Evolutionary conservation across 495 filamentous ascomycete genomes (phyloP), one percentile per base, ranked within the genome.

Genomic region (Friedmanniomyces simplex): DNA sequence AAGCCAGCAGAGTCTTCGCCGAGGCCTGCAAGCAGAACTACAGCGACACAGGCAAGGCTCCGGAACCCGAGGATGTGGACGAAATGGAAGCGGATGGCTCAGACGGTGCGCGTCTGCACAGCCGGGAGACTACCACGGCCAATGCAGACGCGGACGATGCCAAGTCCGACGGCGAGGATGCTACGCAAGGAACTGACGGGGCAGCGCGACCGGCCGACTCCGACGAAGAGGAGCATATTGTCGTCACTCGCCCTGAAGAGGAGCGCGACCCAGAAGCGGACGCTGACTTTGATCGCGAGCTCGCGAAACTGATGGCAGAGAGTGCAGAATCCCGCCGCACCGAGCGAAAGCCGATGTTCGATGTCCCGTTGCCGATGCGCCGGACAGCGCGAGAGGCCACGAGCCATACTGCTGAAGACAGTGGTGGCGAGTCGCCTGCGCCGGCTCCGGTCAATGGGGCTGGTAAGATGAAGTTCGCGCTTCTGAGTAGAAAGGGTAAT

Each of bases 241-340:
- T 96, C 36, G 91, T 99, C 41, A 91, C 89, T 13, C 81, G 88
- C 42, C 82, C 89, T 65, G 86, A 95, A 65, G 88, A 96, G 69
- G 84, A 94, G 66, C 79, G 91, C 42, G 91, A 99, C 59, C 94
- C 93, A 0, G 89, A 95, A 72, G 87, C 82, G 43, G 93, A 97
- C 60, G 93, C 91, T 6, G 94, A 99, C 37, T 99, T 99, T 65
- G 94, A 97, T 64, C 88, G 93, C 64, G 93, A 97, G 73, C 89
- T 94, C 69, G 91, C 94, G 18, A 97, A 96, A 71, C 87, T 99
- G 83, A 96, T 97, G 94, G 79, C 90, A 59, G 93, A 99, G 66
- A 95, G 91, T 74, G 72, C 94, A 68, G 94, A 97, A 37, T 88
- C 89, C 8, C 79, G 94, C 52, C 93, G 91, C 63, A 93, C 94